Evolutionary conservation across 2,329 filamentous ascomycete species (phyloP), one percentile per base, ranked within the genome.

Genomic region (Ceratocystis alfenasii): DNA sequence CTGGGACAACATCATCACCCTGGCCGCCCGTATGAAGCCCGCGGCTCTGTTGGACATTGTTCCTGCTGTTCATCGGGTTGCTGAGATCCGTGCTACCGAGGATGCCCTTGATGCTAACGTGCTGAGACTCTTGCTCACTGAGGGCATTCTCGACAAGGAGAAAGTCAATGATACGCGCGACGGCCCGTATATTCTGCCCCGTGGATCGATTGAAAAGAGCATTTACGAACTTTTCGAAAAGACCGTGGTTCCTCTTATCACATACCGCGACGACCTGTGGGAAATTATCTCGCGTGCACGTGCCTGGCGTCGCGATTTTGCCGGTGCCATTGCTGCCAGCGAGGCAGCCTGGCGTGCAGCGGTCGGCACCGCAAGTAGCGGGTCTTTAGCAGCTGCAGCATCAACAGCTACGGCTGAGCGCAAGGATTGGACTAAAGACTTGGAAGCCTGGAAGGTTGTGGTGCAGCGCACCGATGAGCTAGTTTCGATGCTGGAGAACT

Each of bases 1-100:
- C 74, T 97, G 93, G 93, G 90, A 95, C 73, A 99, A 99, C 71
- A 87, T 97, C 17, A 83, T 99, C 66, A 94, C 91, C 0, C 86
- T 97, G 25, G 88, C 89, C 0, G 84, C 89, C 0, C 88, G 90
- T 1, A 82, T 94, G 33, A 81, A 80, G 0, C 92, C 93, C 0
- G 87, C 89, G 0, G 84, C 87, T 0, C 86, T 90, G 72, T 74
- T 79, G 0, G 90, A 96, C 68, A 83, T 96, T 63, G 78, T 96
- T 41, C 80, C 87, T 3, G 90, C 90, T 0, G 81, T 94, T 67
- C 83, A 82, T 50, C 84, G 87, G 68, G 81, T 97, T 63, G 84
- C 96, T 65, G 84, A 87, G 28, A 83, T 97, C 48, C 85, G 89
- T 50, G 81, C 85, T 53, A 87, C 88, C 4, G 94, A 99, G 74